Conservation (phyloP, 768 basidiomycete genomes). For the Chalciporus sphaerocephalus region DNA sequence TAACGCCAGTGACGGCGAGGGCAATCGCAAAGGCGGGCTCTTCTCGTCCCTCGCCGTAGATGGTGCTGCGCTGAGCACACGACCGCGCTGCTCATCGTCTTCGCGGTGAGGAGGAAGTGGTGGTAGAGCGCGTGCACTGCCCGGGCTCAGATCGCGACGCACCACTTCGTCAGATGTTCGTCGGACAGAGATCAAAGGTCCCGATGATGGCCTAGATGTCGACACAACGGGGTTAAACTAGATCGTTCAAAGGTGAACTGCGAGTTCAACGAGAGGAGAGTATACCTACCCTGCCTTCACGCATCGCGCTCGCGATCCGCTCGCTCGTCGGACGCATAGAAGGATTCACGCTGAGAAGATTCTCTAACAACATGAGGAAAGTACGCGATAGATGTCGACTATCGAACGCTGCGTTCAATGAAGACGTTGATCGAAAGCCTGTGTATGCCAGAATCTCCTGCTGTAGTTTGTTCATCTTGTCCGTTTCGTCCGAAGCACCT, state of each 20-base stretch:
- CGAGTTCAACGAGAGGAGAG: not conserved
- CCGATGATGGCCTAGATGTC: constrained; percentile 4
- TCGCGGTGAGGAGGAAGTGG: constrained; percentile 10
- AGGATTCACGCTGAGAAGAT: constrained; percentile 60
- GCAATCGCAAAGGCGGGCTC: constrained; percentile 14
- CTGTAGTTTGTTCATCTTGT: constrained; percentile 67
- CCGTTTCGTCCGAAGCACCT: constrained; percentile 46
- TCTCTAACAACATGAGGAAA: constrained; percentile 68
- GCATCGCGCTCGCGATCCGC: constrained; percentile 62
- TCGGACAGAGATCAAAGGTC: constrained; percentile 24
- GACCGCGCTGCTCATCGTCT: not conserved
- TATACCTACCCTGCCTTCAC: constrained; percentile 66
- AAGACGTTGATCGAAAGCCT: constrained; percentile 54
- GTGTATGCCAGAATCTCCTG: constrained; percentile 68
- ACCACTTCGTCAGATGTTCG: constrained; percentile 9
- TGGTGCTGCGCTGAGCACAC: not conserved
- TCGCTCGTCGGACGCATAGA: constrained; percentile 66
- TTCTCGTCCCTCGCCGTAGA: constrained; percentile 11
- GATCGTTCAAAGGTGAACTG: constrained; percentile 2
- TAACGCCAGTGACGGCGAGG: not conserved
- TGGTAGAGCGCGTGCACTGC: constrained; percentile 12
- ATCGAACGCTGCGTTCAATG: constrained; percentile 55
- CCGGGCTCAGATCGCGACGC: constrained; percentile 12
- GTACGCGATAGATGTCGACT: constrained; percentile 68
- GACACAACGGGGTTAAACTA: constrained; percentile 28